Evolutionary conservation across 768 basidiomycete species (phyloP).

Genomic region (Boletus subcaerulescens): DNA sequence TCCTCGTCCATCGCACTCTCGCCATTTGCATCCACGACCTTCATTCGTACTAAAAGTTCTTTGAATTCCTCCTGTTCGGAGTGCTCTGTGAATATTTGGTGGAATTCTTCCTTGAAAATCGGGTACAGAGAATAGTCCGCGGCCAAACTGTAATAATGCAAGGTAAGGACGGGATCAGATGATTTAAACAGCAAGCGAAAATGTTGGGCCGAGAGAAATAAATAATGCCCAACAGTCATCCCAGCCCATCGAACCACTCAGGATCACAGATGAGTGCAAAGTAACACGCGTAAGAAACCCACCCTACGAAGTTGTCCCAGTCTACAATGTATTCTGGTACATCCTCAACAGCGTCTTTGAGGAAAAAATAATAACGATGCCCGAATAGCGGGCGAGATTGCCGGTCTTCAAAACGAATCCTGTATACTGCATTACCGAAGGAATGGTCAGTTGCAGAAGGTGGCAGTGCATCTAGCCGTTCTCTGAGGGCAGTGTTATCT

Average conservation of each 20-base stretch:
- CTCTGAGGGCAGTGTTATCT: slow-evolving; percentile 41
- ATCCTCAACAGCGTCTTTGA: slow-evolving; percentile 93
- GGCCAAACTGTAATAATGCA: slow-evolving; percentile 60
- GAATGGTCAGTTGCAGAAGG: slow-evolving; percentile 63
- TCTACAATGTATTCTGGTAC: slow-evolving; percentile 97
- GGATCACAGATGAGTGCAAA: not conserved
- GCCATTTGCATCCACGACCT: slow-evolving; percentile 81
- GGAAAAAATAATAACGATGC: slow-evolving; percentile 91
- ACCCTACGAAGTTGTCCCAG: slow-evolving; percentile 92
- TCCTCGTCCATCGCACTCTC: slow-evolving; percentile 91
- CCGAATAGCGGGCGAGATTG: slow-evolving; percentile 68
- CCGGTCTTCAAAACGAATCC: slow-evolving; percentile 79
- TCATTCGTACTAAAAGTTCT: slow-evolving; percentile 85
- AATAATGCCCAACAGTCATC: not conserved
- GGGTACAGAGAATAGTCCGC: slow-evolving; percentile 72
- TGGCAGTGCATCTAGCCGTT: slow-evolving; percentile 69
- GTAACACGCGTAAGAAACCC: slow-evolving; percentile 22
- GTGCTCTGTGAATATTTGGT: slow-evolving; percentile 83
- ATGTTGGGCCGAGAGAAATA: not conserved
- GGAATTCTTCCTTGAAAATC: slow-evolving; percentile 85
- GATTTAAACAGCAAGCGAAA: not conserved
- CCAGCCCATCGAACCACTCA: not conserved
- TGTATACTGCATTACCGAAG: slow-evolving; percentile 91
- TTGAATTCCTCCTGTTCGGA: slow-evolving; percentile 76
- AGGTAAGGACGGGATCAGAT: slow-evolving; percentile 6